phyloP scores from a whole-genome alignment of 495 filamentous ascomycete genomes.

The Neurospora sp. region DNA sequence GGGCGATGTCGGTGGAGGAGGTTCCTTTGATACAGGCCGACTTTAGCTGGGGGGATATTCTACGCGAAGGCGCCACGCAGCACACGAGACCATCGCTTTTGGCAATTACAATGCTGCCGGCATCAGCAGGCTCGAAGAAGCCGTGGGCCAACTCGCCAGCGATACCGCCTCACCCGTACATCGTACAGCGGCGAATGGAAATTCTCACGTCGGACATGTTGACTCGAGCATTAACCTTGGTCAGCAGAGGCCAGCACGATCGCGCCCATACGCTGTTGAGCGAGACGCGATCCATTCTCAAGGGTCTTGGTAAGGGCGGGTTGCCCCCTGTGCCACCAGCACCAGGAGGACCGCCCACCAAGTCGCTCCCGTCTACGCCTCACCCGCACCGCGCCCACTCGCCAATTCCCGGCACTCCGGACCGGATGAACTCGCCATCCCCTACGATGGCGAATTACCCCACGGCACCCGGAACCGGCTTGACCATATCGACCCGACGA shows the following conservation, averaged over 20 bases:
- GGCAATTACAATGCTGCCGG: constrained; percentile 97
- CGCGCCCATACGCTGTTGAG: constrained; percentile 82
- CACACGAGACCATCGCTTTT: constrained; percentile 85
- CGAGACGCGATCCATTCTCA: constrained; percentile 91
- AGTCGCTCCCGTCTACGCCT: constrained; percentile 39
- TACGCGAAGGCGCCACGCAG: constrained; percentile 79
- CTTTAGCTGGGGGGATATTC: constrained; percentile 85
- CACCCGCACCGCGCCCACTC: constrained; percentile 36
- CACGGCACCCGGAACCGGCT: constrained; percentile 19
- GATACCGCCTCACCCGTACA: constrained; percentile 89
- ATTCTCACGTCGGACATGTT: constrained; percentile 97
- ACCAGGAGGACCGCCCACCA: constrained; percentile 13
- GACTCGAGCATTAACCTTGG: constrained; percentile 80
- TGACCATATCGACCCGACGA: constrained; percentile 6
- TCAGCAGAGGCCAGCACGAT: constrained; percentile 85
- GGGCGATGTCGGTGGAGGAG: constrained; percentile 82
- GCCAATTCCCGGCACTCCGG: constrained; percentile 33
- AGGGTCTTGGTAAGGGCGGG: constrained; percentile 89
- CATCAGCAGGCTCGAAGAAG: constrained; percentile 51
- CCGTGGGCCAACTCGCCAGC: constrained; percentile 60
- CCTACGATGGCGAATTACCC: constrained; percentile 38
- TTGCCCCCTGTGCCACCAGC: constrained; percentile 66
- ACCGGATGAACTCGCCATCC: constrained; percentile 39
- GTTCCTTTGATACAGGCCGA: constrained; percentile 94
- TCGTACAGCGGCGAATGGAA: constrained; percentile 97